These are phyloP conservation scores for Neonectria punicea DNA, from an alignment of 2,329 filamentous ascomycete species.

Conservation along the genomic window DNA sequence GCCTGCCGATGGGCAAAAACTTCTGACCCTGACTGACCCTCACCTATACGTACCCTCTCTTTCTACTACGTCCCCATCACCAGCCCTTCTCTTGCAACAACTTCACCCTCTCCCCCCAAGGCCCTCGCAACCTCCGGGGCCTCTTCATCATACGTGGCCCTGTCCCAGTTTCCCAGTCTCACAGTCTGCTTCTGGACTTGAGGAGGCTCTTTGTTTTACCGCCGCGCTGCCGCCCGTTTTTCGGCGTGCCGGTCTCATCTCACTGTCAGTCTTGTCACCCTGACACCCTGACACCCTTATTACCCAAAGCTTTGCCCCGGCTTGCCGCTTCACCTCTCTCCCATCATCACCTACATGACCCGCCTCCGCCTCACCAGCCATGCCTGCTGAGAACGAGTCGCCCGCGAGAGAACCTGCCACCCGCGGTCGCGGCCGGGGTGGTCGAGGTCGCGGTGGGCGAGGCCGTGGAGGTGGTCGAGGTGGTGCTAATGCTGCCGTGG, in stretches of 20 bases:
- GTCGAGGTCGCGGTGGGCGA: slow-evolving; percentile 46
- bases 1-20: slow-evolving; percentile 38
- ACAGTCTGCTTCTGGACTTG: slow-evolving; percentile 9
- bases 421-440: slow-evolving; percentile 50
- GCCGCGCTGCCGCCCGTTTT: slow-evolving; percentile 10
- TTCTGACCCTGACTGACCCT: slow-evolving; percentile 41
- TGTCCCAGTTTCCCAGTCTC: neutral
- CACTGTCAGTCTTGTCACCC: slow-evolving; percentile 7
- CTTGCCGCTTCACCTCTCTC: slow-evolving; percentile 27
- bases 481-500: slow-evolving; percentile 44
- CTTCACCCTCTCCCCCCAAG: slow-evolving; percentile 9
- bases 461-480: slow-evolving; percentile 46
- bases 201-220: slow-evolving; percentile 11
- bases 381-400: slow-evolving; percentile 53
- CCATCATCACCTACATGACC: slow-evolving; percentile 45
- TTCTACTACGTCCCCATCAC: slow-evolving; percentile 31
- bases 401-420: slow-evolving; percentile 49
- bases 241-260: slow-evolving; percentile 20
- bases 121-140: slow-evolving; percentile 6
- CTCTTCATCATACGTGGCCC: slow-evolving; percentile 12
- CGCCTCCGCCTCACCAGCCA: slow-evolving; percentile 44
- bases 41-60: slow-evolving; percentile 42
- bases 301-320: slow-evolving; percentile 31
- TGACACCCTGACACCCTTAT: neutral
- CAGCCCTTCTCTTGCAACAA: slow-evolving; percentile 34